Percentiles rank a stretch among this genome's conserved stretches.
Conservation (phyloP, 208 protist genomes). For the Novymonas esmeraldas region DNA sequence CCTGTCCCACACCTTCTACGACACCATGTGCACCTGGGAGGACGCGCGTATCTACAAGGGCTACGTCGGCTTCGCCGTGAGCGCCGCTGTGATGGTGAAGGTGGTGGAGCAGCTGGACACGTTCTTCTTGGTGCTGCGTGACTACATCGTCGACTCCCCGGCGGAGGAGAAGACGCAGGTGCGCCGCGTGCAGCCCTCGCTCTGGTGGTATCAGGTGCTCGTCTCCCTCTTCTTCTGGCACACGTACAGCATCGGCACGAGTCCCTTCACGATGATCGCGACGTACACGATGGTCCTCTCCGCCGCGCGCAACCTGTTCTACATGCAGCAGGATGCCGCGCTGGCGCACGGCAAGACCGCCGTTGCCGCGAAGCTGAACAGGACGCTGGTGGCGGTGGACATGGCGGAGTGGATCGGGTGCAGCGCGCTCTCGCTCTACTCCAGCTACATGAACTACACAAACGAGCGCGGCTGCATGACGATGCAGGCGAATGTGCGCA, state of each 20-base stretch:
- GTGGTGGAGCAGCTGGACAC: constrained; percentile 75
- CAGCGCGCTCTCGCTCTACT: constrained; percentile 41
- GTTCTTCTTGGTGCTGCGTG: constrained; percentile 76
- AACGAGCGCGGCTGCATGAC: constrained; percentile 38
- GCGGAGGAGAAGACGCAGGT: constrained; percentile 20
- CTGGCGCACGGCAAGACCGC: constrained; percentile 22
- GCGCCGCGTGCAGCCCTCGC: constrained; percentile 30
- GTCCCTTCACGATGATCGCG: constrained; percentile 31
- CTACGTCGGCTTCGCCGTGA: constrained; percentile 53
- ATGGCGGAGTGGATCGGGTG: constrained; percentile 42
- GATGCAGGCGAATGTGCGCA: constrained; percentile 48
- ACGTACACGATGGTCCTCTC: constrained; percentile 37
- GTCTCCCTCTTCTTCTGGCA: constrained; percentile 54
- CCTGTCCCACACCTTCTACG: constrained; percentile 20
- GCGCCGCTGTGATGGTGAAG: constrained; percentile 64
- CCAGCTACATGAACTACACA: constrained; percentile 50
- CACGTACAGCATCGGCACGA: constrained; percentile 52
- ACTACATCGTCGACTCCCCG: constrained; percentile 37
- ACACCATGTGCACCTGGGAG: constrained; percentile 47
- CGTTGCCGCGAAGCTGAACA: constrained; percentile 12
- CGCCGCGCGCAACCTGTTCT: constrained; percentile 24
- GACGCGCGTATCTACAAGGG: constrained; percentile 38
- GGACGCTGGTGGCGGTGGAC: constrained; percentile 14
- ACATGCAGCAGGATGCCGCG: constrained; percentile 22
- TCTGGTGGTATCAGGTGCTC: constrained; percentile 48